Evolutionary conservation across 2,329 filamentous ascomycete species (phyloP), one percentile per base, ranked within the genome.

Genomic region (Mollisiaceae sp.): DNA sequence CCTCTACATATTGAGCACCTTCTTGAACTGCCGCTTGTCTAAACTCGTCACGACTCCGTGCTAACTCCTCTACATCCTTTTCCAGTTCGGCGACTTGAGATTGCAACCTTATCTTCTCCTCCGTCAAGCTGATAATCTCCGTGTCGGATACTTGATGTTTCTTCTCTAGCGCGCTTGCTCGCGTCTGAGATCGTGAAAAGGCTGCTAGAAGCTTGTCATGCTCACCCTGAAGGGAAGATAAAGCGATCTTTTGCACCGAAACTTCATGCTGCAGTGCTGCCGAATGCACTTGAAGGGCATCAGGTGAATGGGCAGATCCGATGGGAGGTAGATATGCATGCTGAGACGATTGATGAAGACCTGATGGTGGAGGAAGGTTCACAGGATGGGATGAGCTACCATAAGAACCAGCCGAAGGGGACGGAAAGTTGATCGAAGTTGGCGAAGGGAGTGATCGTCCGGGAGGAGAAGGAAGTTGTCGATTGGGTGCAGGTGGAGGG

Each of bases 221-320:
- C 72, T 86, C 84, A n/a, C 78, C 77, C 70, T 85, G 83, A 8
- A 86, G 76, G 1, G 82, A 84, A 66, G 83, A 81, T 24, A 85
- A 78, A 14, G 81, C 80, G 20, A 85, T 75, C 4, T 83, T 82
- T 68, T 85, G 85, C 64, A 85, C 76, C 18, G 81, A 83, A 43
- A 85, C 78, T 71, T 85, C 82, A 70, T 85, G 83, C 69, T 85
- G 84, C 8, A 86, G 77, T 59, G 73, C 71, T 15, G 74, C 72
- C 15, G 75, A 68, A 60, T 75, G 74, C 5, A 68, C 69, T 57
- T 74, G 72, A 54, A 75, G 66, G 54, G 74, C 74, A 56, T 75
- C 74, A 9, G 70, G 38, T 12, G 69, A 63, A 41, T 67, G 71
- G n/a, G 65, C 43, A 9, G 69, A 52, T 24, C 64, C 62, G 15